Conservation (phyloP, 495 filamentous ascomycete species). For the Xylaria telfairii region DNA sequence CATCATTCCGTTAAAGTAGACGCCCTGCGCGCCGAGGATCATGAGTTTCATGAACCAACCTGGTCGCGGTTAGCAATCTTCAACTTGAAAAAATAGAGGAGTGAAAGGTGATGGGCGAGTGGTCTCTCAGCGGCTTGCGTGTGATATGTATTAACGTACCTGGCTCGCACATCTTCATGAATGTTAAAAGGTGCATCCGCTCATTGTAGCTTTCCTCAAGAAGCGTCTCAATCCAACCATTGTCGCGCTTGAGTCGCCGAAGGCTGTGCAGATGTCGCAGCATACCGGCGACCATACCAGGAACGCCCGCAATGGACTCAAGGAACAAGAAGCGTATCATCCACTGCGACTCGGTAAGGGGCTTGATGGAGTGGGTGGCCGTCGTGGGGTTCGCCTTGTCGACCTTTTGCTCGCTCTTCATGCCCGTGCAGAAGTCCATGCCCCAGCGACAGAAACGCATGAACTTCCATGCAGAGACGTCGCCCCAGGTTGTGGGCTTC, state of each 20-base stretch:
- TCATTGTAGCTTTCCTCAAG: constrained; percentile 96
- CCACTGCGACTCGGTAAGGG: constrained; percentile 57
- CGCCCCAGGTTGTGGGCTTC: constrained; percentile 44
- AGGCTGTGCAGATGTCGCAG: constrained; percentile 85
- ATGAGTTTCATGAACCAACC: constrained; percentile 85
- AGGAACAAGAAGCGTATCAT: constrained; percentile 88
- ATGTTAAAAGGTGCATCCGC: constrained; percentile 93
- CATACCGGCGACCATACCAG: constrained; percentile 97
- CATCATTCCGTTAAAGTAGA: constrained; percentile 97
- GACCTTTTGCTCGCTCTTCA: constrained; percentile 49
- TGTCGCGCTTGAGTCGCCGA: constrained; percentile 85
- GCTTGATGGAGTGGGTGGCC: constrained; percentile 48
- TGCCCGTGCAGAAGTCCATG: constrained; percentile 55
- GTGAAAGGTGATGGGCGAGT: not conserved
- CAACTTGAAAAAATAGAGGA: not conserved
- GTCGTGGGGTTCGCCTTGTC: constrained; percentile 55
- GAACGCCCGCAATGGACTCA: constrained; percentile 92
- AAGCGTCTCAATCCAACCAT: constrained; percentile 97
- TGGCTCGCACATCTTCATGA: constrained; percentile 90
- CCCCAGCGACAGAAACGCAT: constrained; percentile 48
- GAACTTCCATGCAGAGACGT: constrained; percentile 55
- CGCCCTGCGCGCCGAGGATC: constrained; percentile 79
- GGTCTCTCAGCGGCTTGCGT: constrained; percentile 42
- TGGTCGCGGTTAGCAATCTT: constrained; percentile 13
- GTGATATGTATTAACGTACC: constrained; percentile 45